Conservation (phyloP, 495 filamentous ascomycete species). For the Penicillium parvum region DNA sequence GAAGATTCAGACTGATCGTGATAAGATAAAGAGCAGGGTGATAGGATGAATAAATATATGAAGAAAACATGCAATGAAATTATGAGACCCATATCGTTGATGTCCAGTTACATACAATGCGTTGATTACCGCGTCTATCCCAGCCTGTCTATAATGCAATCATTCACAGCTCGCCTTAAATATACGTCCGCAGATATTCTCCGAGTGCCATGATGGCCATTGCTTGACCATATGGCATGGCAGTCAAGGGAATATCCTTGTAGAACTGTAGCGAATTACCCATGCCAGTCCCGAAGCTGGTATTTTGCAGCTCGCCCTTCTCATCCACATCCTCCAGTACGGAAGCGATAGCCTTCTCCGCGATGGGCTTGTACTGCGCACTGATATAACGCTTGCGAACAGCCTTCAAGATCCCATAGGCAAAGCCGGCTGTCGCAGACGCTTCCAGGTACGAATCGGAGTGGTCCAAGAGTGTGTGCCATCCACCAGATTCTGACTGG, state of each 20-base stretch:
- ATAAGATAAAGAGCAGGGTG: too few species aligned
- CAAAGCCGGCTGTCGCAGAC: constrained; percentile 71
- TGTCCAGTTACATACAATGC: too few species aligned
- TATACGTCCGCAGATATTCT: constrained; percentile 57
- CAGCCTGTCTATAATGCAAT: too few species aligned
- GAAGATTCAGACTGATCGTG: too few species aligned
- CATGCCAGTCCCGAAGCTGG: constrained; percentile 72
- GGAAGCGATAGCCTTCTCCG: constrained; percentile 55
- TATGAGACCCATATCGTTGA: too few species aligned
- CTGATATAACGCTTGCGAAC: constrained; percentile 62
- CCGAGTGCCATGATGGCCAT: constrained; percentile 72
- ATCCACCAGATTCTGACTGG: constrained; percentile 56
- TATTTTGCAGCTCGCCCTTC: constrained; percentile 61
- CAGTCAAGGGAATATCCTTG: constrained; percentile 61
- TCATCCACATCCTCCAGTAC: constrained; percentile 56
- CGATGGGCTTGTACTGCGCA: constrained; percentile 43
- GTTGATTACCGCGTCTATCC: too few species aligned
- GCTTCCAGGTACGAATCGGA: constrained; percentile 62
- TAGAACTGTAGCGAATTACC: constrained; percentile 64
- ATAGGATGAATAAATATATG: too few species aligned
- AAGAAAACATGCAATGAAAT: too few species aligned
- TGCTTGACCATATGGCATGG: constrained; percentile 75
- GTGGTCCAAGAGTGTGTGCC: constrained; percentile 65
- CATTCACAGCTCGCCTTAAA: too few species aligned
- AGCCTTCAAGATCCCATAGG: constrained; percentile 69